Percentiles rank a stretch among this genome's conserved stretches.
These are phyloP conservation scores for Pleomassaria siparia DNA, from an alignment of 2,329 filamentous ascomycete genomes.

Conservation along the genomic window DNA sequence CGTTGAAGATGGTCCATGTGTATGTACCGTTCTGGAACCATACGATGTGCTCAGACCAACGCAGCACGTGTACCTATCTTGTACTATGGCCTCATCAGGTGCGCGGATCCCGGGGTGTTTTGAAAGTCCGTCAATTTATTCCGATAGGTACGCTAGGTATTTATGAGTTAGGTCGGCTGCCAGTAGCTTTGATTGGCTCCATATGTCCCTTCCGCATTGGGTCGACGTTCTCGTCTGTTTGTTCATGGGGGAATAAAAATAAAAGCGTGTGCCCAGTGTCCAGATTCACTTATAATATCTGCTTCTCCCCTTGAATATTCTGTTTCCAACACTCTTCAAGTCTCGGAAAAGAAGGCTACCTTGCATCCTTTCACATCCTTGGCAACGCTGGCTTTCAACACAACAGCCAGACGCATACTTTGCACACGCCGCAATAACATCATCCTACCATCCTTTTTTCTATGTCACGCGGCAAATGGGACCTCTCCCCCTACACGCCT, in stretches of 20 bases:
- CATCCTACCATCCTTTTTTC: too few species aligned
- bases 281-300: background rate
- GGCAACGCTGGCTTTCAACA: background rate
- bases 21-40: too few species aligned
- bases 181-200: background rate
- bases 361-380: background rate
- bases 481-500: background rate
- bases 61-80: too few species aligned
- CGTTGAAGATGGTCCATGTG: too few species aligned
- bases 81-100: too few species aligned
- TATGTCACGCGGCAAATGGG: too few species aligned
- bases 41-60: too few species aligned
- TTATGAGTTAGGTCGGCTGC: background rate
- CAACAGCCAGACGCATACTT: background rate
- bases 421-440: background rate
- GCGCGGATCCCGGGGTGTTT: background rate
- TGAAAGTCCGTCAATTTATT: background rate
- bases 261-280: background rate
- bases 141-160: background rate
- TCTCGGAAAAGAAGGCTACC: background rate
- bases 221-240: background rate
- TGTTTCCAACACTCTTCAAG: background rate
- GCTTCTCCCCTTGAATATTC: background rate
- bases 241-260: too few species aligned
- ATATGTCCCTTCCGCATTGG: background rate